phyloP scores from a whole-genome alignment of 352 stramenopile genomes.

The Peronosclerospora sorghi region DNA sequence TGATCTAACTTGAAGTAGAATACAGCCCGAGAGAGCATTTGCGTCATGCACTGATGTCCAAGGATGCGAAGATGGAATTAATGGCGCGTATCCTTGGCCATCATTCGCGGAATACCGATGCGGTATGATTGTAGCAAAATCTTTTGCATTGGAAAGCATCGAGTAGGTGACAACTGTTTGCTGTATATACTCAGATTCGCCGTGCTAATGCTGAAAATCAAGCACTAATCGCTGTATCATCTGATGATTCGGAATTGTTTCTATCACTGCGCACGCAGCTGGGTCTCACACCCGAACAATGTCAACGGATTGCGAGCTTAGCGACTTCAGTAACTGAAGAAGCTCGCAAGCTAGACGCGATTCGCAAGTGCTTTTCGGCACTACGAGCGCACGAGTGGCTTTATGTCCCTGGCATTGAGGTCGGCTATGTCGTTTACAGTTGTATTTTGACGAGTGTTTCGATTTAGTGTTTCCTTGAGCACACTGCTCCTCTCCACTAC shows the following conservation, averaged over 20 bases:
- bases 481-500: too few species aligned
- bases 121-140: constrained; percentile 23
- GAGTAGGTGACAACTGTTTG: background rate
- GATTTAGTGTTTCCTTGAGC: too few species aligned
- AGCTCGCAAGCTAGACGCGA: constrained; percentile 61
- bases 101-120: constrained; percentile 61
- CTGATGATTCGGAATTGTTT: constrained; percentile 53
- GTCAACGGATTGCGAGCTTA: constrained; percentile 39
- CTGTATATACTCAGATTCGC: constrained; percentile 38
- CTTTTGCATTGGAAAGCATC: background rate
- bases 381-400: constrained; percentile 78
- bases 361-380: constrained; percentile 80
- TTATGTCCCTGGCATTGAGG: constrained; percentile 76
- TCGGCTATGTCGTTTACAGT: constrained; percentile 8
- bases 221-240: constrained; percentile 50
- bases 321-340: constrained; percentile 43
- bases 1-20: constrained; percentile 21
- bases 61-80: constrained; percentile 76
- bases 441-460: background rate
- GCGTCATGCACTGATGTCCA: constrained; percentile 73
- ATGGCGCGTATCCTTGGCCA: constrained; percentile 69
- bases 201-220: constrained; percentile 78
- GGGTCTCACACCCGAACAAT: constrained; percentile 61
- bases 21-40: constrained; percentile 70
- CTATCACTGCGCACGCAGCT: constrained; percentile 39